phyloP scores from a whole-genome alignment of 345 rosid species.

The Citrus australasica region DNA sequence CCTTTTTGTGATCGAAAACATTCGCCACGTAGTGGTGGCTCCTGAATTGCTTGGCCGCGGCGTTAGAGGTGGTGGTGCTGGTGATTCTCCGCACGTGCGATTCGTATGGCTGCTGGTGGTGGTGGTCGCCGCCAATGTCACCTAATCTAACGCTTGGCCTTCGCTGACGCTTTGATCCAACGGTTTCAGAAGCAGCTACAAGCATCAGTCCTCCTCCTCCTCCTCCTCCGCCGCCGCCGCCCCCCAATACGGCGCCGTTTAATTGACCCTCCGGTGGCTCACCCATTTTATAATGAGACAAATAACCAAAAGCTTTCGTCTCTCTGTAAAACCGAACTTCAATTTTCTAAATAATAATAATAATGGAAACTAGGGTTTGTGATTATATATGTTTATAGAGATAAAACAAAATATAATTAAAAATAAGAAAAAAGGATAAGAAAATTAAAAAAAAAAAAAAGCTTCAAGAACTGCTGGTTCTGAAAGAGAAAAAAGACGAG shows the following conservation, averaged over 20 bases:
- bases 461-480: neutral
- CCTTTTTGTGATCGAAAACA: constrained; percentile 23
- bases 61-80: neutral
- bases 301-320: neutral
- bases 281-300: constrained; percentile 35
- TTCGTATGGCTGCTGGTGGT: constrained; percentile 39
- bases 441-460: neutral
- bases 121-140: constrained; percentile 77
- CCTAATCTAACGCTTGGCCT: constrained; percentile 93
- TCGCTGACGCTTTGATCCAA: constrained; percentile 74
- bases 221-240: constrained; percentile 22
- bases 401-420: neutral
- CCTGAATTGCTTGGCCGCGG: neutral
- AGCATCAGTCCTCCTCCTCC: constrained; percentile 22
- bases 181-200: constrained; percentile 41
- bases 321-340: neutral
- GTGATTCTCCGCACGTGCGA: constrained; percentile 42
- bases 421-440: neutral
- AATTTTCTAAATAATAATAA: neutral
- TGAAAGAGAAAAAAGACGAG: neutral
- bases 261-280: constrained; percentile 44
- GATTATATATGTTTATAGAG: neutral
- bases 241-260: constrained; percentile 37
- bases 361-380: neutral
- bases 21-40: neutral